Evolutionary conservation across 768 basidiomycete species (phyloP).

Genomic region (Pisolithus tinctorius): DNA sequence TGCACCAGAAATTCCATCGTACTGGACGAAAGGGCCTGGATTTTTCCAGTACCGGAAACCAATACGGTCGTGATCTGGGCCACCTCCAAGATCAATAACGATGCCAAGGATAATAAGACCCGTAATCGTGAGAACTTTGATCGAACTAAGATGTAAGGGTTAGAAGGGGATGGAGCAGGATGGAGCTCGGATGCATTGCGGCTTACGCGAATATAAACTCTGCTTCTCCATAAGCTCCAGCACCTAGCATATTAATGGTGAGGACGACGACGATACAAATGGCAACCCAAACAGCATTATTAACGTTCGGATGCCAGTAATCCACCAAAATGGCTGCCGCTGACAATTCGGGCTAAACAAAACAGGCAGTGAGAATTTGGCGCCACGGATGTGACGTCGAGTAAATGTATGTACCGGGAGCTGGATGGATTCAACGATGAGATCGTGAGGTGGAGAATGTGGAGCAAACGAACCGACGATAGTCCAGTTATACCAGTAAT

Average conservation of each 20-base stretch:
- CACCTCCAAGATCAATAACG: slow-evolving; percentile 83
- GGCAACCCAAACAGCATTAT: slow-evolving; percentile 72
- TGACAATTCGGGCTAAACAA: slow-evolving; percentile 23
- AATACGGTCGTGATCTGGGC: slow-evolving; percentile 69
- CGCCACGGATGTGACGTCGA: background rate
- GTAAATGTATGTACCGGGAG: slow-evolving; percentile 16
- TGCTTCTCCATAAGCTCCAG: slow-evolving; percentile 75
- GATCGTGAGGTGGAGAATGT: background rate
- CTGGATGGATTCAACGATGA: slow-evolving; percentile 4
- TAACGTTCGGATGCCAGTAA: slow-evolving; percentile 56
- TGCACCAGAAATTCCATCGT: slow-evolving; percentile 49
- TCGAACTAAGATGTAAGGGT: slow-evolving; percentile 37
- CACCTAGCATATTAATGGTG: slow-evolving; percentile 68
- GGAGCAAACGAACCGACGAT: slow-evolving; percentile 12
- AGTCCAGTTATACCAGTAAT: slow-evolving; percentile 41
- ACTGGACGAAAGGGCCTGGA: slow-evolving; percentile 86
- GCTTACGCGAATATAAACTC: slow-evolving; percentile 79
- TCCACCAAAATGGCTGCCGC: slow-evolving; percentile 66
- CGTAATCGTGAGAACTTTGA: slow-evolving; percentile 83
- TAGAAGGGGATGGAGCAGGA: background rate
- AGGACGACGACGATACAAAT: slow-evolving; percentile 73
- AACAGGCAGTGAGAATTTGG: background rate
- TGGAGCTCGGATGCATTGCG: background rate
- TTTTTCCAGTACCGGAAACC: slow-evolving; percentile 69
- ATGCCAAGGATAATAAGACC: slow-evolving; percentile 66